Percentiles rank a stretch among this genome's conserved stretches.
These are phyloP conservation scores for Plasmodium berghei DNA, from an alignment of 169 alveolate genomes.

Conservation along the genomic window DNA sequence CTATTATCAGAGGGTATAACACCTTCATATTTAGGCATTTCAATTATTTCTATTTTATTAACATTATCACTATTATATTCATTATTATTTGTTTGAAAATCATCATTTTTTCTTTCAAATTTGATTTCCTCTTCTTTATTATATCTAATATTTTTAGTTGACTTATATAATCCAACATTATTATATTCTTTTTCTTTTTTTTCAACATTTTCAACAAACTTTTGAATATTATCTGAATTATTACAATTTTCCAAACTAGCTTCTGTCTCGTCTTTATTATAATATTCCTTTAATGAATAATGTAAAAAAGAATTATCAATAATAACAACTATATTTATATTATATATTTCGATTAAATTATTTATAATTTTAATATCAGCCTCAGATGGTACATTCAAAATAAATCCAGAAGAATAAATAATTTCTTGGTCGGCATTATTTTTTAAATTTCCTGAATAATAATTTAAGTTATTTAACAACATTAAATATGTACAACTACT, in stretches of 20 bases:
- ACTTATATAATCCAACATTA: not conserved
- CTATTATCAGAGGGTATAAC: slow-evolving; percentile 69
- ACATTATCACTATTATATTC: not conserved
- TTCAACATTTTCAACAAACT: not conserved
- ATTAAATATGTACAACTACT: slow-evolving; percentile 34
- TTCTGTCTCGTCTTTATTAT: not conserved
- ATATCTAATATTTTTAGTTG: not conserved
- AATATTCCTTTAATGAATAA: slow-evolving; percentile 80
- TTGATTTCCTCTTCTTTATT: not conserved
- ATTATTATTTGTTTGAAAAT: not conserved
- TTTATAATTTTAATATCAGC: slow-evolving; percentile 82
- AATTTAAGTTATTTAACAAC: slow-evolving; percentile 75
- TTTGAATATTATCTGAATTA: not conserved
- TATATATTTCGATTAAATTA: slow-evolving; percentile 86
- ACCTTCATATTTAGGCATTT: slow-evolving; percentile 72
- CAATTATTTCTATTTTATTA: slow-evolving; percentile 26
- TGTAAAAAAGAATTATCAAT: slow-evolving; percentile 90
- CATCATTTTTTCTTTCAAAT: not conserved
- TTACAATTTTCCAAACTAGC: too few species aligned
- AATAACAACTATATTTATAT: slow-evolving; percentile 86
- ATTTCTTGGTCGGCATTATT: slow-evolving; percentile 11
- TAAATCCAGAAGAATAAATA: slow-evolving; percentile 83
- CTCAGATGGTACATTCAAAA: slow-evolving; percentile 91
- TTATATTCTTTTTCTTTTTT: not conserved
- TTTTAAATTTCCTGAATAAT: slow-evolving; percentile 17